Evolutionary conservation across 345 rosid genomes (phyloP), one percentile per base, ranked within the genome.

Genomic region (Anacardium occidentale): DNA sequence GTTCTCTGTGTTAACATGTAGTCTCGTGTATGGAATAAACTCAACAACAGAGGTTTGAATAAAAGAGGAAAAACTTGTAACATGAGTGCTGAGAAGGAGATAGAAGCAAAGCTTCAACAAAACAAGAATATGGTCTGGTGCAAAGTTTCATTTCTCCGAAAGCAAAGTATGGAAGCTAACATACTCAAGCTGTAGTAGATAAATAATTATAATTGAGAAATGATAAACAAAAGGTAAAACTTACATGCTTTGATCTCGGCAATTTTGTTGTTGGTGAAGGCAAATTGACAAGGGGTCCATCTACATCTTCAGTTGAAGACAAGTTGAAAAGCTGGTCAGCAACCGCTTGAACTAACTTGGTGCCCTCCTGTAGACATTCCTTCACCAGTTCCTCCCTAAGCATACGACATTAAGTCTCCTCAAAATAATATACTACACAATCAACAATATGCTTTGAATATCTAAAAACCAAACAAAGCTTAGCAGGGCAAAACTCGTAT

Each of bases 261-360:
- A 94, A 82, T 78, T 77, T 90, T 8, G 89, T 87, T 48, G 86
- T 80, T 10, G 97, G 94, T 1, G 83, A 85, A 69, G 97, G 98
- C 84, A 95, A 83, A 78, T 74, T 84, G 56, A 89, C 91, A 72
- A 95, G 74, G 24, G 98, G 98, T 45, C 97, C 98, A 76, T 88
- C 94, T 37, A 72, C 60, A 80, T 85, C 89, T 75, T 90, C 97
- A 68, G 86, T 85, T 11, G 98, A 90, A 77, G 94, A 91, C 56
- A 89, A 85, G 81, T 80, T 83, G 81, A 94, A 94, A 73, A 94
- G 81, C 22, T 53, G 26, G 73, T 85, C 81, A 56, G 92, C 97
- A 62, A 91, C 50, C 0, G 83, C 90, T 74, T 94, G 98, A 83
- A 94, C 91, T 25, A 86, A 87, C 83, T 89, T 83, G 4, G 83